phyloP scores from a whole-genome alignment of 1,139 yeast species.

The Protomyces macrosporus region DNA sequence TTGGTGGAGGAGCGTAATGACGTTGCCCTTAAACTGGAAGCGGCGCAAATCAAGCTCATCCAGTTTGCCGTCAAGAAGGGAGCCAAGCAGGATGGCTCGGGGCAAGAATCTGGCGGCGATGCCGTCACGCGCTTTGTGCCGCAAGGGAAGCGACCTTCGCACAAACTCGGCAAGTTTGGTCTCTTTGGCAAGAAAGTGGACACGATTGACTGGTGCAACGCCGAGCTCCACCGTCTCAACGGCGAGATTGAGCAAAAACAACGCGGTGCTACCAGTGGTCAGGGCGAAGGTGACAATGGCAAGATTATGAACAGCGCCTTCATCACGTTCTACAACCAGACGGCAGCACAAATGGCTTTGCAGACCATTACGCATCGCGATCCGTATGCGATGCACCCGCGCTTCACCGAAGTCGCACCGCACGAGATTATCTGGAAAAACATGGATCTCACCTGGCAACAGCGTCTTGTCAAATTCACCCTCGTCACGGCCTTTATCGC shows the following conservation, averaged over 20 bases:
- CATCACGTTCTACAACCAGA: slow-evolving; percentile 78
- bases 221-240: slow-evolving; percentile 63
- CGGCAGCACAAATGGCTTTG: slow-evolving; percentile 82
- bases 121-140: slow-evolving; percentile 50
- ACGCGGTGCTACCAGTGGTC: slow-evolving; percentile 43
- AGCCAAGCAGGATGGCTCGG: slow-evolving; percentile 27
- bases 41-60: slow-evolving; percentile 58
- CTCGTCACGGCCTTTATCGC: slow-evolving; percentile 54
- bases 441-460: slow-evolving; percentile 80
- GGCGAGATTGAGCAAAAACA: slow-evolving; percentile 51
- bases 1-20: slow-evolving; percentile 58
- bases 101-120: slow-evolving; percentile 6
- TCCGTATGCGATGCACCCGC: slow-evolving; percentile 59
- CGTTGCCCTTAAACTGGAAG: slow-evolving; percentile 61
- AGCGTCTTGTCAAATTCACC: slow-evolving; percentile 52
- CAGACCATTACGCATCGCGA: slow-evolving; percentile 65
- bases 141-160: slow-evolving; percentile 69
- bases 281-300: slow-evolving; percentile 39
- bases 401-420: slow-evolving; percentile 67
- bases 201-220: slow-evolving; percentile 66
- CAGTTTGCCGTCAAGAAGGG: slow-evolving; percentile 57
- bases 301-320: slow-evolving; percentile 60
- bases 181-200: slow-evolving; percentile 80
- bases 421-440: slow-evolving; percentile 82
- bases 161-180: slow-evolving; percentile 48